These are phyloP conservation scores for Pyrenochaeta sp. DNA, from an alignment of 2,329 filamentous ascomycete species.

Conservation along the genomic window DNA sequence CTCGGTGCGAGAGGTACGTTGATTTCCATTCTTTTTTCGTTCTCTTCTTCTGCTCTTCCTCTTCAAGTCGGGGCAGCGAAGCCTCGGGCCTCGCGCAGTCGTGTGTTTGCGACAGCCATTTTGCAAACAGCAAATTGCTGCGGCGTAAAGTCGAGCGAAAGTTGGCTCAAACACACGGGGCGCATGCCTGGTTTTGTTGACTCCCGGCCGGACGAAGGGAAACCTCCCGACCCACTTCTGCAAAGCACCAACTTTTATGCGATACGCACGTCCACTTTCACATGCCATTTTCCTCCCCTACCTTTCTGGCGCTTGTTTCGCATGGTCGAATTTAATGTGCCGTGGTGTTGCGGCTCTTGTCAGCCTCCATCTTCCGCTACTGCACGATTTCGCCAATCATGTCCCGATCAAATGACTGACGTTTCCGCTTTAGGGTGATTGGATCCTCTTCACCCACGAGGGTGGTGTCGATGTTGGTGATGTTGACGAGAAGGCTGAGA, in stretches of 20 bases:
- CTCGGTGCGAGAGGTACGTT: slow-evolving; percentile 97
- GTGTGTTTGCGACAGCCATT: slow-evolving; percentile 17
- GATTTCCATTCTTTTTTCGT: slow-evolving; percentile 23
- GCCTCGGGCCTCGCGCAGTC: slow-evolving; percentile 2
- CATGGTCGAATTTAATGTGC: slow-evolving; percentile 21
- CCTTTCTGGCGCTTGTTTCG: slow-evolving; percentile 18
- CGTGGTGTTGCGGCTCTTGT: slow-evolving; percentile 46
- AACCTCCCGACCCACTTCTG: slow-evolving; percentile 47
- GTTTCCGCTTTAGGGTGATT: slow-evolving; percentile 77
- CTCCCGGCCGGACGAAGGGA: slow-evolving; percentile 50
- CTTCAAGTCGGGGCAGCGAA: slow-evolving; percentile 2
- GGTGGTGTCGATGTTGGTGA: slow-evolving; percentile 99
- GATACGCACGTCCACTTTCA: slow-evolving; percentile 43
- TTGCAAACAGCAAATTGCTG: slow-evolving; percentile 15
- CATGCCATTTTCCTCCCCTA: slow-evolving; percentile 37
- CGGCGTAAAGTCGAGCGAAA: slow-evolving; percentile 20
- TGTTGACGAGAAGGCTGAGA: slow-evolving; percentile 98
- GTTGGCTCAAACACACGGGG: slow-evolving; percentile 31
- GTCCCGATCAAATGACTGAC: slow-evolving; percentile 39
- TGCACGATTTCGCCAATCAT: slow-evolving; percentile 35
- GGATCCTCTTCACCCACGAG: slow-evolving; percentile 99
- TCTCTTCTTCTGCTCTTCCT: slow-evolving; percentile 9
- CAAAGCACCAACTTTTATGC: slow-evolving; percentile 38
- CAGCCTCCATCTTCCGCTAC: slow-evolving; percentile 23
- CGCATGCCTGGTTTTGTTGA: slow-evolving; percentile 43